Base-by-base conservation (phyloP, 2,329 filamentous ascomycete genomes). In the Calonectria leucothoes region DNA sequence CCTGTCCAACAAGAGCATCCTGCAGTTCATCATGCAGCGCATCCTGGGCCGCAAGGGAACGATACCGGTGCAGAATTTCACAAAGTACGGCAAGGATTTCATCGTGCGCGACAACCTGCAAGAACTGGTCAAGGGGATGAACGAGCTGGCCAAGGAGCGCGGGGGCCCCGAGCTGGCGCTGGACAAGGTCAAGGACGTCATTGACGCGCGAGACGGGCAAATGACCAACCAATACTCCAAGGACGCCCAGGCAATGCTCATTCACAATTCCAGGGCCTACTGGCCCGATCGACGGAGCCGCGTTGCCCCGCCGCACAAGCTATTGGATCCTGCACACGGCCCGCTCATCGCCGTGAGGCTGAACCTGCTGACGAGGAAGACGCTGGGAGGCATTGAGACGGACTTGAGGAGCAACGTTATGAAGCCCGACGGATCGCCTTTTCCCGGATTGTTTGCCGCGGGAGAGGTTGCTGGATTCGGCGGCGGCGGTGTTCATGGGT, bases 391-490 rank as follows among this genome's bases (percentile, higher is more conserved):
- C 31, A 85, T 93, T 72, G 89, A 93, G 86, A 91, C 91, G 17
- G 88, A 91, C 78, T 81, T 92, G 27, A 79, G 86, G 42, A 90
- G 89, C 74, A 89, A 90, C 31, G 90, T 90, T 2, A 88, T 91
- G 85, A 84, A 82, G 64, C 84, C 87, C 31, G 90, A 90, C 7
- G 83, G 84, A 12, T 82, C 78, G 10, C 75, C 81, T 0, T 91
- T 92, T 77, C 85, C 87, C 0, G 90, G 90, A 0, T 77, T 92
- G 17, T 92, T 91, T 69, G 90, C 91, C 0, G 91, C 90, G 0
- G 91, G 91, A 7, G 91, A 92, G 79, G 89, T 85, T 1, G 90
- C 90, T 0, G 91, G 91, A 0, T 92, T 92, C 71, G 91, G 91
- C 0, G 91, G 91, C 2, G 91, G 91, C 2, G 91, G 91, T 20